These are phyloP conservation scores for Striga asiatica DNA, from an alignment of 257 asterid genomes.

Conservation along the genomic window DNA sequence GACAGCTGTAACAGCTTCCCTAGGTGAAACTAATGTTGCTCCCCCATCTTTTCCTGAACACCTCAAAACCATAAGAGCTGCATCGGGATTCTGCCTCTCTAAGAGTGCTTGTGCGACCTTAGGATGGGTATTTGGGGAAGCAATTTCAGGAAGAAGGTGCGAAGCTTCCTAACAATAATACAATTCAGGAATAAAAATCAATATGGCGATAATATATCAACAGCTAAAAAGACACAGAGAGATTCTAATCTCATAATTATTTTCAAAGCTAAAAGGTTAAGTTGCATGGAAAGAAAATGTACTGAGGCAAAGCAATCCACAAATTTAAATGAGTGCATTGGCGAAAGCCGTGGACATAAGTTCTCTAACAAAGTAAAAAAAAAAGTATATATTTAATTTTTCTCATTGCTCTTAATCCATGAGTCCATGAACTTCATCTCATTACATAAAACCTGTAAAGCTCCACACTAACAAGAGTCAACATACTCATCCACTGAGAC, in stretches of 20 bases:
- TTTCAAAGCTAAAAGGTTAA: background rate
- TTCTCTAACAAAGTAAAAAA: background rate
- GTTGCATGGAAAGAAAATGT: background rate
- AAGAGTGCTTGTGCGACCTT: conserved; percentile 63
- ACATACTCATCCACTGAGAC: background rate
- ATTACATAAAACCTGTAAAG: background rate
- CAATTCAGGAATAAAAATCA: conserved; percentile 19
- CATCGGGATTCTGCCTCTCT: conserved; percentile 92
- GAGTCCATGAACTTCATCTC: background rate
- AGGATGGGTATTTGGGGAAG: conserved; percentile 71
- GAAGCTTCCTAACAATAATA: conserved; percentile 66
- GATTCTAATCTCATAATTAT: background rate
- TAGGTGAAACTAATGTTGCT: conserved; percentile 46
- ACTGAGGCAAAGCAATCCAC: background rate
- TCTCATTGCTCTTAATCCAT: conserved; percentile 5
- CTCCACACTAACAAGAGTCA: background rate
- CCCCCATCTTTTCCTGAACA: conserved; percentile 85
- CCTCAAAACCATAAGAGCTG: conserved; percentile 82
- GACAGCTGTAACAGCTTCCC: conserved; percentile 79
- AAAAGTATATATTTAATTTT: background rate
- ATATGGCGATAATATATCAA: conserved; percentile 11
- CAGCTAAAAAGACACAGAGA: conserved; percentile 1
- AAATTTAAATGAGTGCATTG: background rate
- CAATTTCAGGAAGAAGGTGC: conserved; percentile 82
- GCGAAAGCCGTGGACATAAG: background rate